These are phyloP conservation scores for Fraxinus pennsylvanica DNA, from an alignment of 257 asterid genomes.

Conservation along the genomic window DNA sequence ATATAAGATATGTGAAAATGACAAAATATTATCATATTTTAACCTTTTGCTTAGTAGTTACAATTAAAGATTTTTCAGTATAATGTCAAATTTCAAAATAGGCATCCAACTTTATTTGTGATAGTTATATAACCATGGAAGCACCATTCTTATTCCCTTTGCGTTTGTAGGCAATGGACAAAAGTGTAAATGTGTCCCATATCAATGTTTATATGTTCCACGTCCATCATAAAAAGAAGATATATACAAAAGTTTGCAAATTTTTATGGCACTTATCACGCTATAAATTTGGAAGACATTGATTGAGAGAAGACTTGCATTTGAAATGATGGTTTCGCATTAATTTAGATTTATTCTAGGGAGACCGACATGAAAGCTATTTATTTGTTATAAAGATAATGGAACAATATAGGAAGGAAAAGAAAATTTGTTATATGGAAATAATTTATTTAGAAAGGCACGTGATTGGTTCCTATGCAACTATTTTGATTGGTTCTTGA, in stretches of 20 bases:
- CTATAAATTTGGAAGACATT: not conserved
- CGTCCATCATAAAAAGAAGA: not conserved
- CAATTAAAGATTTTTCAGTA: not conserved
- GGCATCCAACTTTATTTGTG: not conserved
- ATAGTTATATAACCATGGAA: not conserved
- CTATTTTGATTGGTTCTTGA: not conserved
- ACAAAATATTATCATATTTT: not conserved
- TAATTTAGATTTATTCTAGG: too few species aligned
- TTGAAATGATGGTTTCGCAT: too few species aligned
- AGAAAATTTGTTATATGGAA: too few species aligned
- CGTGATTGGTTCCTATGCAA: not conserved
- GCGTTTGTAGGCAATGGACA: too few species aligned
- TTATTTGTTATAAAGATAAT: too few species aligned
- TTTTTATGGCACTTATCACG: not conserved
- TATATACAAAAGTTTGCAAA: not conserved
- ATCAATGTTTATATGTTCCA: not conserved
- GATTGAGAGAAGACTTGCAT: not conserved
- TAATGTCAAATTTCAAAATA: not conserved
- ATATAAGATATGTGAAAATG: not conserved
- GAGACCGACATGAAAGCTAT: not conserved
- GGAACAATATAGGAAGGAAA: not conserved
- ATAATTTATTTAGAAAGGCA: not conserved
- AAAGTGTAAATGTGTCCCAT: not conserved
- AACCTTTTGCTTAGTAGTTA: not conserved
- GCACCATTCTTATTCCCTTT: not conserved